A percentile compares a stretch with the other conserved stretches of the same genome.
Conservation (phyloP, 345 rosid genomes). For the Eucalyptus regnans region DNA sequence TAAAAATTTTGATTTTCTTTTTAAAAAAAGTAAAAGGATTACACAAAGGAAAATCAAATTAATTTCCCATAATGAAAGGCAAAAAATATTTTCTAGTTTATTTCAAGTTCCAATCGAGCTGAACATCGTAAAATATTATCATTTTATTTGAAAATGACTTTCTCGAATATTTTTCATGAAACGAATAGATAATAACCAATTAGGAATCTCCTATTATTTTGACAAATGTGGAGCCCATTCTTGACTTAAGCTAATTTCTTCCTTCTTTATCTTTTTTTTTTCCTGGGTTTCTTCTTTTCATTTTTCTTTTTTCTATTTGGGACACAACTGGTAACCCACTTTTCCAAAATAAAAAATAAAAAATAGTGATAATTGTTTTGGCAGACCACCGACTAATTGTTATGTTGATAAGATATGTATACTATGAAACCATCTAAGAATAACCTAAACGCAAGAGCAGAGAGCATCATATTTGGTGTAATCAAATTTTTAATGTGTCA, state of each 20-base stretch:
- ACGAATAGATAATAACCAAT: accelerated
- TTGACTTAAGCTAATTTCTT: not conserved
- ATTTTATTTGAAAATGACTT: too few relatives aligned
- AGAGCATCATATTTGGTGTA: not conserved
- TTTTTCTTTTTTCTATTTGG: not conserved
- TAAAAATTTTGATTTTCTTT: too few relatives aligned
- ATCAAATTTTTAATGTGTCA: not conserved
- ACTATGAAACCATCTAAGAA: not conserved
- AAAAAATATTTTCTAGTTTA: too few relatives aligned
- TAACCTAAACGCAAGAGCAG: not conserved
- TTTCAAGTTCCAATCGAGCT: accelerated
- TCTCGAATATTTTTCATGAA: accelerated
- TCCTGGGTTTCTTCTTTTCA: not conserved
- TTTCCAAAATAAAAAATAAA: too few relatives aligned
- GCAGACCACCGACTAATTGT: accelerated
- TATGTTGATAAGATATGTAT: too few relatives aligned
- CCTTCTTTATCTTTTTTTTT: not conserved
- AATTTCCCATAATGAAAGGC: too few relatives aligned
- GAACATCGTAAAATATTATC: accelerated
- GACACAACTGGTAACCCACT: not conserved
- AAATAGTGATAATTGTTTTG: too few relatives aligned
- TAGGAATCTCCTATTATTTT: not conserved
- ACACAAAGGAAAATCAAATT: too few relatives aligned
- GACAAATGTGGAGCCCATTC: not conserved
- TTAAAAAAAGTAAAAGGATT: too few relatives aligned